phyloP scores from a whole-genome alignment of 2,329 filamentous ascomycete genomes.

The Aspergillus sp. region DNA sequence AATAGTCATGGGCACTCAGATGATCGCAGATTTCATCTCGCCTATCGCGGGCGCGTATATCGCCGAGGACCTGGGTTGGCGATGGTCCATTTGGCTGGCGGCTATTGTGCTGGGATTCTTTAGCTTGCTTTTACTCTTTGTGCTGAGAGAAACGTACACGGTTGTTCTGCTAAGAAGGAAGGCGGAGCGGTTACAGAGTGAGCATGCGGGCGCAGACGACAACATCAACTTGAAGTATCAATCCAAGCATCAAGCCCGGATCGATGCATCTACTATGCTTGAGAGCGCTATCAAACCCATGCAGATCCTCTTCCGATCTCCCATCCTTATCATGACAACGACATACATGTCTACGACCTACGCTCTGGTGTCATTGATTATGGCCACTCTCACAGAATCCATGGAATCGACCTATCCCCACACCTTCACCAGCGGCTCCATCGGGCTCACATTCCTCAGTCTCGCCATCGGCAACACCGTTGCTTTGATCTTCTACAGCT shows the following conservation, averaged over 20 bases:
- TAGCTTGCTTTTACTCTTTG: neutral
- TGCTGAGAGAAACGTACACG: neutral
- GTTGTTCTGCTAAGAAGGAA: neutral
- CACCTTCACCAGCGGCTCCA: neutral
- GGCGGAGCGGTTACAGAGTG: neutral
- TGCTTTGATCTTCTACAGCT: neutral
- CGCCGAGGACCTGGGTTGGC: neutral
- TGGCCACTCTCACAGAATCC: constrained; percentile 1
- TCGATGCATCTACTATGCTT: neutral
- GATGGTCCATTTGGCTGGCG: neutral
- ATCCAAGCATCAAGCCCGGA: neutral
- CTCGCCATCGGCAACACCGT: neutral
- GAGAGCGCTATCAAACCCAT: neutral
- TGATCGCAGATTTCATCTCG: neutral
- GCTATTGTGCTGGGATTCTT: neutral
- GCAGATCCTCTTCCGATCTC: neutral
- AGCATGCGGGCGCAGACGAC: neutral
- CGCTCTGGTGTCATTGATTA: neutral
- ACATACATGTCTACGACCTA: neutral
- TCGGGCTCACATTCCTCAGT: constrained; percentile 2
- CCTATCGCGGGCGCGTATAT: neutral
- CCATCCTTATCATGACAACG: neutral
- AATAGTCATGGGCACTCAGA: neutral
- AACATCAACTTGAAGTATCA: neutral
- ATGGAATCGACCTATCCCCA: neutral